Base-by-base conservation (phyloP, 2,329 filamentous ascomycete species). In the Ambrosiella beaveri region DNA sequence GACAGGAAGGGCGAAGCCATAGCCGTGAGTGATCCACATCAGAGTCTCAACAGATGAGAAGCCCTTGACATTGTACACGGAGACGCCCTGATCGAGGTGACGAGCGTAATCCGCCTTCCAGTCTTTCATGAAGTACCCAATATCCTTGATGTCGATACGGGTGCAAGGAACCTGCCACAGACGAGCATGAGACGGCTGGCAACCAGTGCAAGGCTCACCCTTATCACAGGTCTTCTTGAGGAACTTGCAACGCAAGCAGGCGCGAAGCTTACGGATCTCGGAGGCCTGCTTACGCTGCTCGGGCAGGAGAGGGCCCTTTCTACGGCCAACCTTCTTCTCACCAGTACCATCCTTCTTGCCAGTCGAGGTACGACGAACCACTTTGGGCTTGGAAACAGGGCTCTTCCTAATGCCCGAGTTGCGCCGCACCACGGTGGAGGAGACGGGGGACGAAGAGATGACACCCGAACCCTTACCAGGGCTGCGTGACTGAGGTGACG, bases 151-250 rank as follows among this genome's bases (percentile, higher is more conserved):
- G 70, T 96, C 91, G 67, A 96, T 95, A 62, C 91, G 86, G 45
- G 91, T 97, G 76, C 91, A 97, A 61, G 91, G 91, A 50, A 97
- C 91, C 73, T 96, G 90, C 91, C 91, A 97, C 56, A 97, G 77
- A 63, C 91, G 84, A 62, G 91, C 91, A 70, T 97, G 91, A 17
- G 90, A 95, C 55, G 91, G 91, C 73, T 95, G 87, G 74, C 91
- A 97, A 53, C 91, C 91, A 65, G 85, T 86, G 71, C 91, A 97
- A 59, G 91, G 91, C 74, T 96, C 90, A 63, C 91, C 91, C 75
- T 94, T 96, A 71, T 97, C 91, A 68, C 91, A 97, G 54, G 91
- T 96, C 80, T 97, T 97, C 80, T 97, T 97, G 69, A 97, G 77
- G 75, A 96, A 97, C 74, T 96, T 96, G 80, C 91, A 97, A 63